phyloP scores from a whole-genome alignment of 768 basidiomycete genomes.

The Pilatotrama ljubarskyi region DNA sequence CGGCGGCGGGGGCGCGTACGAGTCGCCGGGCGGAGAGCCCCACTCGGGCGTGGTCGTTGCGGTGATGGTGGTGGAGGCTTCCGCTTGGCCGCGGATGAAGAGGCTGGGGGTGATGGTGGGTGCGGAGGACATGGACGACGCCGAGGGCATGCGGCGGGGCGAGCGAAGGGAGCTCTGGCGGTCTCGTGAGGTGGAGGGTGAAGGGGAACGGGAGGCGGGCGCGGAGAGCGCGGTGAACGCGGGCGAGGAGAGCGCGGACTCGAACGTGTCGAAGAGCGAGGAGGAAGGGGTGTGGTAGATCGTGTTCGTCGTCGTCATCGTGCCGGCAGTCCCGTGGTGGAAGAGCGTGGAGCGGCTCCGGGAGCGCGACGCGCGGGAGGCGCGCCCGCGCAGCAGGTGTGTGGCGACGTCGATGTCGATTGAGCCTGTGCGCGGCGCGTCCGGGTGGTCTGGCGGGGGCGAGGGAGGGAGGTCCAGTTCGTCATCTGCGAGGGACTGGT shows the following conservation, averaged over 20 bases:
- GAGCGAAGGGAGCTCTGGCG: conserved; percentile 19
- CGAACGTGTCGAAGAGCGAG: conserved; percentile 64
- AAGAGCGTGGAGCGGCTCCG: conserved; percentile 43
- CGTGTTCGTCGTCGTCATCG: conserved; percentile 57
- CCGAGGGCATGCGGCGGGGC: conserved; percentile 34
- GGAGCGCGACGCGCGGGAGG: conserved; percentile 46
- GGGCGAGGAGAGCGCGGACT: conserved; percentile 63
- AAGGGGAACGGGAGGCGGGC: conserved; percentile 24
- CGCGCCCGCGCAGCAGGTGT: conserved; percentile 30
- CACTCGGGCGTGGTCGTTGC: conserved; percentile 29
- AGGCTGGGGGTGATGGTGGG: conserved; percentile 62
- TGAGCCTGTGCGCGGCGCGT: conserved; percentile 30
- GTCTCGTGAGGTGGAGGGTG: conserved; percentile 25
- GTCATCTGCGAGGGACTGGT: neutral
- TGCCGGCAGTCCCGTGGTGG: conserved; percentile 48
- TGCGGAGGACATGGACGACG: conserved; percentile 46
- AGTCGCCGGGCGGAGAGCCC: conserved; percentile 13
- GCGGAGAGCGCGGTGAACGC: conserved; percentile 35
- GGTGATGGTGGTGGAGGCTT: conserved; percentile 22
- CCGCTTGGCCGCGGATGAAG: conserved; percentile 36
- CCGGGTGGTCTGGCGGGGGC: conserved; percentile 22
- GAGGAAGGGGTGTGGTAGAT: conserved; percentile 81
- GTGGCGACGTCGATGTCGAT: conserved; percentile 32
- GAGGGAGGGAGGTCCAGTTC: conserved; percentile 9
- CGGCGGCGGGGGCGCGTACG: conserved; percentile 21